Base-by-base conservation (phyloP, 805 yeast genomes). In the Nakazawaea wickerhamii region DNA sequence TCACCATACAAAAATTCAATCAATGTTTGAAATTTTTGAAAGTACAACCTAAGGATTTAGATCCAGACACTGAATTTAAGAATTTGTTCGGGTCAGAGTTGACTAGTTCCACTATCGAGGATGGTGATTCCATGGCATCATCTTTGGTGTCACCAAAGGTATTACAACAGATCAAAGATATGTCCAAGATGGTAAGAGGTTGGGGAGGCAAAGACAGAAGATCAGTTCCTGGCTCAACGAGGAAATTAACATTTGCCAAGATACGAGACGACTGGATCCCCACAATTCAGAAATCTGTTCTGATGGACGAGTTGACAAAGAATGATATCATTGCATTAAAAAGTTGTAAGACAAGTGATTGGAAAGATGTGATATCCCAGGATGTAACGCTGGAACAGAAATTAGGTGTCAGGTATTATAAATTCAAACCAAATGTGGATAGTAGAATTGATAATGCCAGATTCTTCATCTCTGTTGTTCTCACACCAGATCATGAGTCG, bases 201-300 rank as follows among this genome's bases (percentile, higher is more conserved):
- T 87, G 95, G 95, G 84, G 88, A 35, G 95, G 95, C 0, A 74
- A 76, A 48, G 95, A 86, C 53, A 76, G 81, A 48, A 62, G 83
- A 37, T 64, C 77, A 5, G 75, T 85, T 3, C 96, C 96, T 0
- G 91, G 91, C 21, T 76, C 86, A 1, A 61, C 77, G 0, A 70
- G 88, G 48, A 83, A 84, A 51, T 62, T 87, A 37, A 65, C 74
- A 10, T 64, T 88, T 47, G 79, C 95, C 0, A 80, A 81, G 52
- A 77, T 87, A 35, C 74, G 84, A 55, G 89, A 84, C 46, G 90
- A 84, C 55, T 86, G 90, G 86, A 55, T 84, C 6, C 95, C 95
- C 1, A 77, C 86, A 0, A 62, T 72, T 21, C 68, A 71, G 43
- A 81, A 79, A 47, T 82, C 83, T 11, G 53, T 85, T 30, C 52